Evolutionary conservation across 176 grass and related monocot genomes (phyloP).

Genomic region (Zizania latifolia): DNA sequence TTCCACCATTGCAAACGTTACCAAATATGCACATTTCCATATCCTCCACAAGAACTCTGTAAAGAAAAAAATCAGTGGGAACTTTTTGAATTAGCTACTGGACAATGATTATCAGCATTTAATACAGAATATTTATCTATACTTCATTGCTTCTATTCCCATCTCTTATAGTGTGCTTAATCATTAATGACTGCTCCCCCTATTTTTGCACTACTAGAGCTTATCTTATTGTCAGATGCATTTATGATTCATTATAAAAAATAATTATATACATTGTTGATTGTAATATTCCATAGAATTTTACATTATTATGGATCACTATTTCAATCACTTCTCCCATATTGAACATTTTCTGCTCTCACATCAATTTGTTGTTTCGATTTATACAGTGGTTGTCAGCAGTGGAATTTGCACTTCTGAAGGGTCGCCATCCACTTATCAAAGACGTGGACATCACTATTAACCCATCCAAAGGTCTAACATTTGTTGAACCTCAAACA

Average conservation of each 20-base stretch:
- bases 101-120: neutral
- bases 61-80: neutral
- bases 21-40: neutral
- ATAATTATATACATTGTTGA: neutral
- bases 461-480: constrained; percentile 72
- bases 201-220: neutral
- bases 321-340: neutral
- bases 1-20: constrained; percentile 11
- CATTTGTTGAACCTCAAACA: constrained; percentile 55
- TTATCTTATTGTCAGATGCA: constrained; percentile 15
- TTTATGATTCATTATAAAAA: neutral
- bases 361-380: constrained; percentile 28
- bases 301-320: constrained; percentile 11
- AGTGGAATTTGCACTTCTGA: constrained; percentile 85
- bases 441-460: constrained; percentile 83
- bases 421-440: constrained; percentile 94
- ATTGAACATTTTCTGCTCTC: neutral
- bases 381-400: constrained; percentile 84
- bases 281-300: neutral
- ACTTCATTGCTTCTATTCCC: too few relatives aligned
- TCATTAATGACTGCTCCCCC: neutral
- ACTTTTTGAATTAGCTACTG: neutral
- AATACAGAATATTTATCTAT: neutral
- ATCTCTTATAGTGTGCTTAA: neutral
- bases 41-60: neutral